Base-by-base conservation (phyloP, 2,329 filamentous ascomycete species). In the Aspergillus neoniger region DNA sequence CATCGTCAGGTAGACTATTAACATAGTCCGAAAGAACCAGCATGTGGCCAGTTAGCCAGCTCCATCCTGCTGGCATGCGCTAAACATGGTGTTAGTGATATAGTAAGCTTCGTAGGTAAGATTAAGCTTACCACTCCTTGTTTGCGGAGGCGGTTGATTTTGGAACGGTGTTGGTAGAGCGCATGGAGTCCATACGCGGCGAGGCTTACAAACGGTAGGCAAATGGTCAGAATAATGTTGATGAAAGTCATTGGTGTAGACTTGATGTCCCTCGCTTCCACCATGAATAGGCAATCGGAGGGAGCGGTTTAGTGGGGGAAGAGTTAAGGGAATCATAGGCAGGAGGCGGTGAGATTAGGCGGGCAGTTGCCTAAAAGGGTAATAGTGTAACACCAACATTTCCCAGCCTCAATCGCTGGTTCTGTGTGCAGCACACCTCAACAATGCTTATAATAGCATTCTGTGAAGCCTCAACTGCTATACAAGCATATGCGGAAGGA, bases 31-130 rank as follows among this genome's bases (percentile, higher is more conserved):
- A 41, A 2, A 55, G 41, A 10, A 55, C 38, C 3, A 55, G 8
- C 8, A 55, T 17, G n/a, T 55, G 52, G 8, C 52, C 52, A 2
- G 52, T 55, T 55, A 55, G 5, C 52, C 52, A 55, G 15, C 19
- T 55, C 52, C 52, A 55, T 32, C 47, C 47, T 44, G 41, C 17
- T 12, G 52, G 52, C 52, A 55, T 55, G 23, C 14, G 21, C 52
- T 55, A 17, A 4, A 30, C 25, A 38, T 2, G 15, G 6, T n/a
- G 19, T 41, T 30, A 28, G 28, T n/a, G 25, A 25, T 17, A 2
- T 25, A 21, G 36, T 17, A 21, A 23, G n/a, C 15, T 7, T 32
- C 1, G 9, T 5, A 32, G 3, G 9, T 8, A 19, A 17, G 17
- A 21, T 23, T 9, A 17, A 43, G 8, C 51, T 54, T 43, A 54